Base-by-base conservation (phyloP, 164 flowering plant species). In the Kalanchoe fedtschenkoi region DNA sequence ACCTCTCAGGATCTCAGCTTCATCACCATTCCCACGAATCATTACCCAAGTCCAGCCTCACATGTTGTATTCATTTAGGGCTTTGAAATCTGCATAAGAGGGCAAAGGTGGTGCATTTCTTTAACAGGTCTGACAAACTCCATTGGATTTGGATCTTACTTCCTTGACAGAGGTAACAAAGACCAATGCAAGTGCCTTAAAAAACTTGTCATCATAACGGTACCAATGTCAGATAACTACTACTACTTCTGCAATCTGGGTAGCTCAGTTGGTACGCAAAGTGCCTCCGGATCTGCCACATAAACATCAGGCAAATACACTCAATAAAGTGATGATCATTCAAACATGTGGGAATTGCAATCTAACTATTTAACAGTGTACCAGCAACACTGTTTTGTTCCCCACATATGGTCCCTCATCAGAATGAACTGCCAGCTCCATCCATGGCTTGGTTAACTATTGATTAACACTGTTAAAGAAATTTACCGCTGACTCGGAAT, bases 211-310 rank as follows among this genome's bases (percentile, higher is more conserved):
- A 47, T 8, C 15, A 2, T 22, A 47, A 22, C 53, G 55, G 55
- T 47, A 47, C 55, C 55, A 47, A 47, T 47, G 55, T 37, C 39
- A 24, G 55, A 47, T 47, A 47, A 22, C n/a, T 47, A 29, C 24
- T 1, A 22, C 21, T 47, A 47, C 29, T 47, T 47, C 54, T 0
- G 54, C 54, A 21, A 47, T 22, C 30, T 22, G 8, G 29, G 54
- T 47, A 22, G 54, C 21, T 29, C 54, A 47, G 54, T 47, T 47
- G 54, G 54, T 8, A 47, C 28, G 54, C 54, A 47, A 47, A 47
- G 54, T 47, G 14, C 14, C 24, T 47, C 54, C 14, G 24, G 54
- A 47, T 29, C 26, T 47, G 54, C 28, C 54, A 47, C 56, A 47
- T 29, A 47, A 47, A 3, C 29, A 47, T 21, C 8, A 47, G 13